phyloP scores from a whole-genome alignment of 2,329 filamentous ascomycete genomes.

The Zymoseptoria tritici region DNA sequence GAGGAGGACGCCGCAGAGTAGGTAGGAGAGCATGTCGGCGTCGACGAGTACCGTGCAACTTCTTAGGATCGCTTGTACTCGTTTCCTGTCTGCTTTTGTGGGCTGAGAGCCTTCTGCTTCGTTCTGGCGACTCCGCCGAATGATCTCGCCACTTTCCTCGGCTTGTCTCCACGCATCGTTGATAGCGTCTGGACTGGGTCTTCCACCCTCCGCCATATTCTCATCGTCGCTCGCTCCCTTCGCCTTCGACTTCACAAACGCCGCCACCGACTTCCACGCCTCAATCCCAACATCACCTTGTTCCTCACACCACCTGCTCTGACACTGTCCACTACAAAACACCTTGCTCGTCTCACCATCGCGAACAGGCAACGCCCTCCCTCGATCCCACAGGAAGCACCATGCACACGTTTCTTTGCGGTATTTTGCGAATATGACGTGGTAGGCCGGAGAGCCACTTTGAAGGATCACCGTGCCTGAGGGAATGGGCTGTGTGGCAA shows the following conservation, averaged over 20 bases:
- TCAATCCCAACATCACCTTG: conserved; percentile 23
- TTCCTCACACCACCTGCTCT: conserved; percentile 28
- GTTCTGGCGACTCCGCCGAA: conserved; percentile 4
- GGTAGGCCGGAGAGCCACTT: conserved; percentile 32
- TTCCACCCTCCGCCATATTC: conserved; percentile 6
- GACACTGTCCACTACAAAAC: conserved; percentile 36
- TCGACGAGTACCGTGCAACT: conserved; percentile 15
- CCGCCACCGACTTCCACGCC: conserved; percentile 23
- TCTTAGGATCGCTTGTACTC: conserved; percentile 5
- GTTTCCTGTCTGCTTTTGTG: conserved; percentile 10
- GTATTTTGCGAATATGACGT: conserved; percentile 40
- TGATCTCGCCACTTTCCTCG: conserved; percentile 8
- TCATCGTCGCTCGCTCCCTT: conserved; percentile 9
- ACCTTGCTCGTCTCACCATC: conserved; percentile 35
- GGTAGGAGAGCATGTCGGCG: conserved; percentile 36
- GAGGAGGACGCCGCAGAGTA: conserved; percentile 35
- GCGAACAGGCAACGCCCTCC: conserved; percentile 34
- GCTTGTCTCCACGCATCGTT: conserved; percentile 16
- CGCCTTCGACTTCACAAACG: conserved; percentile 16
- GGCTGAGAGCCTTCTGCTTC: not conserved
- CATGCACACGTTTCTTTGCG: conserved; percentile 42
- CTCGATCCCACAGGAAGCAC: conserved; percentile 41
- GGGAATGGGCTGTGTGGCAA: conserved; percentile 32
- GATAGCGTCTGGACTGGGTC: conserved; percentile 16
- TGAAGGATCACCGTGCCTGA: conserved; percentile 31